Conservation (phyloP, 1,284 basidiomycete species). For the Apiotrichum sp. region DNA sequence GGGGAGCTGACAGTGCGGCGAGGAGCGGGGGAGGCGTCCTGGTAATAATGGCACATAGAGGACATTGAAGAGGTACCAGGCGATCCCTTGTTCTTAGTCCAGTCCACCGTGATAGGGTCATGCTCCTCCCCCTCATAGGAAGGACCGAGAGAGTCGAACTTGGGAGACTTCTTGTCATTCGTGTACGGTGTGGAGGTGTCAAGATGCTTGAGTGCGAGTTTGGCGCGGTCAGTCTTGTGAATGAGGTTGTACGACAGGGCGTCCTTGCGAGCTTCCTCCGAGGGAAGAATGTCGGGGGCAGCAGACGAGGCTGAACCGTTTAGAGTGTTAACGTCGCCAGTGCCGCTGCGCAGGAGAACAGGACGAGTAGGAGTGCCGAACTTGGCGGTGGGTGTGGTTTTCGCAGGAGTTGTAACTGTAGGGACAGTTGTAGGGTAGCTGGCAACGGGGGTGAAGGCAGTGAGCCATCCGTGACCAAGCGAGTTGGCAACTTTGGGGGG, state of each 20-base stretch:
- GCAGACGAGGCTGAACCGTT: constrained; percentile 16
- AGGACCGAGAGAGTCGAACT: neutral
- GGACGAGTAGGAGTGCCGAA: neutral
- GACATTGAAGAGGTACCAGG: neutral
- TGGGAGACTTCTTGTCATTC: neutral
- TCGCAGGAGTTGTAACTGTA: too few species aligned
- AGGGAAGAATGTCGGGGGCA: constrained; percentile 10
- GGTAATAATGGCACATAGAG: neutral
- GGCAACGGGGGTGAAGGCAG: neutral
- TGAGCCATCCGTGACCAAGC: constrained; percentile 1
- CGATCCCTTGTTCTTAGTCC: neutral
- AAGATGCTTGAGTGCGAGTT: neutral
- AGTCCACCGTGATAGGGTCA: neutral
- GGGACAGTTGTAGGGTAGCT: neutral
- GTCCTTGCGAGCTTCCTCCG: neutral
- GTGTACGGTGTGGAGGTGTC: neutral
- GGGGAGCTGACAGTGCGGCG: neutral
- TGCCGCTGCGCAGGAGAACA: neutral
- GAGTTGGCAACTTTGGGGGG: neutral
- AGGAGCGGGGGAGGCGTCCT: too few species aligned
- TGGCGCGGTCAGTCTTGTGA: neutral
- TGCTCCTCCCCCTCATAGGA: constrained; percentile 1
- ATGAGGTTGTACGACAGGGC: neutral
- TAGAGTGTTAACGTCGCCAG: too few species aligned
- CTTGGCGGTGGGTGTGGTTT: neutral